Conservation (phyloP, 2,329 filamentous ascomycete genomes). For the Talaromyces sp. region DNA sequence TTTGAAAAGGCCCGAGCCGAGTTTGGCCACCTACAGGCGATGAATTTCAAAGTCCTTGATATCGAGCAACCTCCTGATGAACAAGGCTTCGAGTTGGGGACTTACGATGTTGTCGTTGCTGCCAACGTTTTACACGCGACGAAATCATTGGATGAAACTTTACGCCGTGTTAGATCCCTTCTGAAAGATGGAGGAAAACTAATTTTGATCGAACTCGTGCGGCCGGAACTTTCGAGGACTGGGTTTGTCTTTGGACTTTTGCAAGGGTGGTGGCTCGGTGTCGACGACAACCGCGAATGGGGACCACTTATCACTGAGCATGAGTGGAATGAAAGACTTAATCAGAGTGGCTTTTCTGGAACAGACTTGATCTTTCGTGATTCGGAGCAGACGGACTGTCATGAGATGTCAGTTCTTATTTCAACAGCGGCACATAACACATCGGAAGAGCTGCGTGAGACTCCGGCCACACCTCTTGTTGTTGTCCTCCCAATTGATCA, state of each 20-base stretch:
- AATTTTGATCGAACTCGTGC: background rate
- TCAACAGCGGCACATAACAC: background rate
- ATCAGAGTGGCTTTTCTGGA: background rate
- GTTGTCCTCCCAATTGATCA: background rate
- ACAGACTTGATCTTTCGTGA: background rate
- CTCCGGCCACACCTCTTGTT: background rate
- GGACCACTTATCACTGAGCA: background rate
- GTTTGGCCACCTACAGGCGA: background rate
- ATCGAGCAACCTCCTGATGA: background rate
- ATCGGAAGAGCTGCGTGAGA: background rate
- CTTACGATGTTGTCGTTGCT: background rate
- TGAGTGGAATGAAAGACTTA: background rate
- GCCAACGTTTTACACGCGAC: conserved; percentile 1
- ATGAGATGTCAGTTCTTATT: background rate
- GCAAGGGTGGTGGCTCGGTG: background rate
- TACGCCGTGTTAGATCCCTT: background rate
- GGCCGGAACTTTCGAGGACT: background rate
- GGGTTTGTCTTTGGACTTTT: background rate
- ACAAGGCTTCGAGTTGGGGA: background rate
- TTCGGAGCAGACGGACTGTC: background rate
- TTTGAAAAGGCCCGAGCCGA: background rate
- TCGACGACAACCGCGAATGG: background rate
- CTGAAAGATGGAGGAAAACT: background rate
- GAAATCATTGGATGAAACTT: background rate
- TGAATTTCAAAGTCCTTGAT: background rate